Conservation (phyloP, 192 early-diverging fungal genomes). For the Gryganskiella cystojenkinii region DNA sequence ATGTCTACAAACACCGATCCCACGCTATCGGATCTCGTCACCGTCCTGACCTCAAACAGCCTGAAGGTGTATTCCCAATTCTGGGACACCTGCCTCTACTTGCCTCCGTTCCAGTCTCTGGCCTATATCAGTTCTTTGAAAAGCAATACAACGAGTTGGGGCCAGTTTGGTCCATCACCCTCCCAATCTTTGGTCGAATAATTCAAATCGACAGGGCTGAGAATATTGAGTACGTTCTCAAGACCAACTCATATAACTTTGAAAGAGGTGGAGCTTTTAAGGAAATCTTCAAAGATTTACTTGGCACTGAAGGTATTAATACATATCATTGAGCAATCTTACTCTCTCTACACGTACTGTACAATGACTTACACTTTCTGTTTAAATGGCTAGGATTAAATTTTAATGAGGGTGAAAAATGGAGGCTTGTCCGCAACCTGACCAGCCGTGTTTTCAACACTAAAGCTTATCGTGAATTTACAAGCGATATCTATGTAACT, state of each 20-base stretch:
- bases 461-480: conserved; percentile 36
- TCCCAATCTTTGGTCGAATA: conserved; percentile 17
- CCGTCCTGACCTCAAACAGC: conserved; percentile 20
- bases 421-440: conserved; percentile 37
- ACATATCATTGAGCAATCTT: no score
- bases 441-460: conserved; percentile 28
- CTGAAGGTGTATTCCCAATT: conserved; percentile 15
- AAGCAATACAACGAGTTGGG: conserved; percentile 15
- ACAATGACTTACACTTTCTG: no score
- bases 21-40: conserved; percentile 22
- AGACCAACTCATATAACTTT: no score
- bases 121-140: conserved; percentile 18
- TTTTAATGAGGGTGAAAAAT: no score
- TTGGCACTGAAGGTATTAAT: no score
- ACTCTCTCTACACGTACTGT: no score
- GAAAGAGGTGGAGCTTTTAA: no score
- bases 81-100: conserved; percentile 25
- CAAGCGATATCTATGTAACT: conserved; percentile 19
- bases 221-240: no score
- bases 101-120: conserved; percentile 1
- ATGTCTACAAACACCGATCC: conserved; percentile 22
- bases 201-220: no score
- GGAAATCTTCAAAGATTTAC: no score
- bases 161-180: conserved; percentile 20
- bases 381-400: no score